Evolutionary conservation across 352 stramenopile species (phyloP).

Genomic region (Stephanocyclus meneghinianus): DNA sequence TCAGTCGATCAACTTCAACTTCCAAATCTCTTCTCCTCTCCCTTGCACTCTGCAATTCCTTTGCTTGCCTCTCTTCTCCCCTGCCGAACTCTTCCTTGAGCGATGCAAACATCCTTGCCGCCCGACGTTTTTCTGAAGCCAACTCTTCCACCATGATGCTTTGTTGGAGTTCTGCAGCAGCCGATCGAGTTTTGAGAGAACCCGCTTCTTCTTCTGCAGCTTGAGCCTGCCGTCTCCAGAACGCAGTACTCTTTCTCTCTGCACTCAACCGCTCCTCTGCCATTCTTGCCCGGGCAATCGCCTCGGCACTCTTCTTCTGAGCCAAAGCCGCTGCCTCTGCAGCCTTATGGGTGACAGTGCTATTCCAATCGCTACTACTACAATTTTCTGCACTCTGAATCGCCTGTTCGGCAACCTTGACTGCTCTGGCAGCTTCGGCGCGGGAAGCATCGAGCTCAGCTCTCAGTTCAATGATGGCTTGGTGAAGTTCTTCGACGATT

Average conservation of each 20-base stretch:
- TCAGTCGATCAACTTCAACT: conserved; percentile 50
- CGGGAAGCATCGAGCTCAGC: conserved; percentile 74
- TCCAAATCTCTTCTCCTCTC: conserved; percentile 56
- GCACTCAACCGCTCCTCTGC: conserved; percentile 71
- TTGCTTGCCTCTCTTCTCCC: conserved; percentile 26
- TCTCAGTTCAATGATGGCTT: conserved; percentile 72
- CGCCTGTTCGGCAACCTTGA: conserved; percentile 82
- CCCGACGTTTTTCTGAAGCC: conserved; percentile 50
- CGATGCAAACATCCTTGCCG: conserved; percentile 33
- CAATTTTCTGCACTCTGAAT: conserved; percentile 81
- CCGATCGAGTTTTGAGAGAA: conserved; percentile 67
- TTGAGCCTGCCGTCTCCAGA: conserved; percentile 74
- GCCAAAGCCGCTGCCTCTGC: conserved; percentile 77
- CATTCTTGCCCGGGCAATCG: conserved; percentile 69
- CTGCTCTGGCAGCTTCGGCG: conserved; percentile 73
- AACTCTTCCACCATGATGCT: conserved; percentile 65
- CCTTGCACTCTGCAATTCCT: conserved; percentile 39
- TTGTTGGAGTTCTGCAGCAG: conserved; percentile 72
- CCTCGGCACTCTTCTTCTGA: conserved; percentile 77
- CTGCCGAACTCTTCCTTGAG: conserved; percentile 45
- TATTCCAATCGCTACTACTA: conserved; percentile 76
- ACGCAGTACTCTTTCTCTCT: conserved; percentile 58
- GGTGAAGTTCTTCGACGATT: conserved; percentile 81
- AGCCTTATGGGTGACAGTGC: conserved; percentile 80
- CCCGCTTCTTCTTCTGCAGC: conserved; percentile 72